These are phyloP conservation scores for Talaromyces sp. DNA, from an alignment of 2,329 filamentous ascomycete genomes.

Conservation along the genomic window DNA sequence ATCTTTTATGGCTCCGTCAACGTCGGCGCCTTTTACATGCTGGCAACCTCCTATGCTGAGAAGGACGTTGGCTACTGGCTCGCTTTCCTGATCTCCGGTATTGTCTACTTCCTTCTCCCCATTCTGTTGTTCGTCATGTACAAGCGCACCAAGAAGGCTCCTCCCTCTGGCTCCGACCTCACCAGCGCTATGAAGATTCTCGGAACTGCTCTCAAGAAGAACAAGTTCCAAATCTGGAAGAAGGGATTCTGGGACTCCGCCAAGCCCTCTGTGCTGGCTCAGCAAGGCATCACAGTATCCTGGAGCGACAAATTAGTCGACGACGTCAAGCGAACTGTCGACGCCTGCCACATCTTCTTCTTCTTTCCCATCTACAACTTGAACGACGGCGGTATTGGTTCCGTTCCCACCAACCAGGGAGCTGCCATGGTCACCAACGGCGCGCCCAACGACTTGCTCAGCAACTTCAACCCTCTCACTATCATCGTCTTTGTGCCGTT, in stretches of 20 bases:
- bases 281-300: slow-evolving; percentile 25
- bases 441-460: slow-evolving; percentile 50
- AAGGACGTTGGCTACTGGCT: slow-evolving; percentile 61
- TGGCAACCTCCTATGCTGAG: slow-evolving; percentile 69
- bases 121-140: slow-evolving; percentile 33
- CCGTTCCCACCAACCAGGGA: slow-evolving; percentile 47
- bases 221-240: slow-evolving; percentile 31
- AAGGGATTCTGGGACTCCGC: slow-evolving; percentile 35
- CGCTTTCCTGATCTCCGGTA: slow-evolving; percentile 29
- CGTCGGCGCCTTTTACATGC: slow-evolving; percentile 58
- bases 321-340: slow-evolving; percentile 33
- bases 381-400: slow-evolving; percentile 50
- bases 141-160: slow-evolving; percentile 31
- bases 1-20: slow-evolving; percentile 74
- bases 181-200: slow-evolving; percentile 34
- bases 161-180: slow-evolving; percentile 35
- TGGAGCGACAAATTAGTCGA: slow-evolving; percentile 38
- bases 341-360: slow-evolving; percentile 36
- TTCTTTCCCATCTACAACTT: slow-evolving; percentile 40
- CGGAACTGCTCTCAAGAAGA: slow-evolving; percentile 30
- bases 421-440: slow-evolving; percentile 50
- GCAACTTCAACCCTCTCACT: slow-evolving; percentile 50
- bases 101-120: slow-evolving; percentile 38
- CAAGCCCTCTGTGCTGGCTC: slow-evolving; percentile 31
- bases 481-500: slow-evolving; percentile 48